Conservation (phyloP, 2,329 filamentous ascomycete species). For the Thelonectria discophora region DNA sequence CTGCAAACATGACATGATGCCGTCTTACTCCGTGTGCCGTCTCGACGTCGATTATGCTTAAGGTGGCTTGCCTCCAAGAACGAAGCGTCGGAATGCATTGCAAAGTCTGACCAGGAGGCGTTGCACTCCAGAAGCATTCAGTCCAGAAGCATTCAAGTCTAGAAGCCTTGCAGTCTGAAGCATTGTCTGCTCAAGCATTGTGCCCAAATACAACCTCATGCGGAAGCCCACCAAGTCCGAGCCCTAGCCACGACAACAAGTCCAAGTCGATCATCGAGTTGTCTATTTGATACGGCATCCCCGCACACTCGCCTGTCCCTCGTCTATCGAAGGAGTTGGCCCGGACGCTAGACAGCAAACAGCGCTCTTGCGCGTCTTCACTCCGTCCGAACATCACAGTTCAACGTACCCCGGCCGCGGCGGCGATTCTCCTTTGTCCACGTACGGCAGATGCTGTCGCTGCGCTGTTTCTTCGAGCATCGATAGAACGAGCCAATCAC, state of each 20-base stretch:
- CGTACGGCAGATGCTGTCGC: conserved; percentile 5
- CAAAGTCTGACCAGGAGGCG: too few species aligned
- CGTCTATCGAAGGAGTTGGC: conserved; percentile 13
- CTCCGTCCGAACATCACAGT: conserved; percentile 21
- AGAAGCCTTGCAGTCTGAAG: too few species aligned
- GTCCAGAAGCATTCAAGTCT: too few species aligned
- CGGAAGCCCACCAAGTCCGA: neutral
- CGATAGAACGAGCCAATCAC: too few species aligned
- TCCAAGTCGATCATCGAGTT: conserved; percentile 7
- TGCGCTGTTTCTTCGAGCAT: neutral
- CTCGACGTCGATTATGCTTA: too few species aligned
- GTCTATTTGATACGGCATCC: conserved; percentile 18
- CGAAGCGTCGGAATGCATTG: too few species aligned
- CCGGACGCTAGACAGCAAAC: neutral
- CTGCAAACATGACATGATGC: conserved; percentile 12
- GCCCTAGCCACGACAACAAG: neutral
- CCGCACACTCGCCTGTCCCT: conserved; percentile 20
- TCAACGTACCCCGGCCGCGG: neutral
- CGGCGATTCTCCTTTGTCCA: conserved; percentile 5
- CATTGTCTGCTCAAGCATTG: too few species aligned
- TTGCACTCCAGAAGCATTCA: too few species aligned
- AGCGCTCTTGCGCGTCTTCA: conserved; percentile 18
- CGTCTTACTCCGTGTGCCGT: neutral
- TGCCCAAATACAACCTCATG: neutral
- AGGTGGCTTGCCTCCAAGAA: too few species aligned